Evolutionary conservation across 2,329 filamentous ascomycete genomes (phyloP), one percentile per base, ranked within the genome.

Genomic region (Diplocarpon mali): DNA sequence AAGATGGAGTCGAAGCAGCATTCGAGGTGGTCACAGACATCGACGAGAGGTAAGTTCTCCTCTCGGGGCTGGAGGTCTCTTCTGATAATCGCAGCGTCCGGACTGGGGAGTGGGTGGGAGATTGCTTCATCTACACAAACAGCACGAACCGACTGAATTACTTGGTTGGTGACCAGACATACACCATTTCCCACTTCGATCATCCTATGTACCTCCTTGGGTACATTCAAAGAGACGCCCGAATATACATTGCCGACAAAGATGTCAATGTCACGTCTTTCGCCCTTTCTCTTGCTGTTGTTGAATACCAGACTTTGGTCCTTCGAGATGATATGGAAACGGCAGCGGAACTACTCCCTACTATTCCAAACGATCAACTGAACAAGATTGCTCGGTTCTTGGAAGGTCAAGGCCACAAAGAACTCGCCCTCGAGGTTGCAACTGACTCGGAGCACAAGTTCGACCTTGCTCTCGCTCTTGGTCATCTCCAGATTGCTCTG

Each of bases 71-170:
- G 7, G 29, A 17, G 20, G 40, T 10, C 3, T 27, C 28, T 42
- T 35, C 59, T 63, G 58, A 56, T 46, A 47, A 29, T 37, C 29
- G 44, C 50, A 86, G 82, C 52, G 88, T 96, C 41, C 84, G 86
- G 53, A 95, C 90, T 15, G 92, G 90, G 56, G 85, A 94, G 69
- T 98, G 92, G 92, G 85, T 98, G 46, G 92, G 92, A 51, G 92
- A 98, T 69, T 95, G 90, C 70, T 95, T 98, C 73, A 89, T 96
- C 64, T 98, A 96, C 74, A 95, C 92, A 44, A 96, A 94, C 72
- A 85, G 76, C 64, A 94, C 89, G 9, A 95, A 96, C 72, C 85
- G 92, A 50, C 73, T 98, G 48, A 96, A 96, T 71, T 96, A 96
- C 69, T 78, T 98, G 16, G 90, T 98, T 12, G 92, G 92, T 53